Base-by-base conservation (phyloP, 2,329 filamentous ascomycete species). In the Claviceps sp. region DNA sequence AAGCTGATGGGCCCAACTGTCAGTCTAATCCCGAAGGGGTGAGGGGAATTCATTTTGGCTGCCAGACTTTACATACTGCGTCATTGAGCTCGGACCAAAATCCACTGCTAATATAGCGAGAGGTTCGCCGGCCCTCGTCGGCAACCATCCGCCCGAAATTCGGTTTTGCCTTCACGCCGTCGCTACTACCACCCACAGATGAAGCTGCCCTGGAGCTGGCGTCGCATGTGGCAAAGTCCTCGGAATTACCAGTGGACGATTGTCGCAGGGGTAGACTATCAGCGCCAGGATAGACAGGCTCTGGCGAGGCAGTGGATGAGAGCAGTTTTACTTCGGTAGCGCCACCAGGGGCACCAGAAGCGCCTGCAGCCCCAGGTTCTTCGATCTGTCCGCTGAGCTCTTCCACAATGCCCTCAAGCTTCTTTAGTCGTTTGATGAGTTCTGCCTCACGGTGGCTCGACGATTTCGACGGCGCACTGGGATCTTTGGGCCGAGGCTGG, bases 71-170 rank as follows among this genome's bases (percentile, higher is more conserved):
- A 38, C 51, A 40, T 66, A 84, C 82, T 73, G 89, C 85, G 50
- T 88, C 85, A 54, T 82, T 86, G 50, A 90, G 72, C 55, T 79
- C 86, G 20, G 84, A 79, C 84, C 84, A 88, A 60, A 89, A 87
- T 6, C 79, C 83, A 63, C 81, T 86, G 68, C 84, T 87, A 58
- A 90, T 79, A 62, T 89, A 90, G 62, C 84, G 73, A 52, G 79
- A 82, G 48, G 79, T 84, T 54, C 78, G 79, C 41, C 82, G 82
- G 52, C 75, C 74, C 54, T 88, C 83, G 55, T 84, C 83, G 38
- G 88, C 68, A 0, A 89, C 82, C 50, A 90, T 66, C 37, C 84
- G 72, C 2, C 85, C 84, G 64, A 86, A 84, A 51, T 79, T 72
- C 45, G 76, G 60, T 40, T 59, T 60, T 44, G 55, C 62, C 40